These are phyloP conservation scores for Solanum appendiculatum DNA, from an alignment of 257 asterid genomes.

Conservation along the genomic window DNA sequence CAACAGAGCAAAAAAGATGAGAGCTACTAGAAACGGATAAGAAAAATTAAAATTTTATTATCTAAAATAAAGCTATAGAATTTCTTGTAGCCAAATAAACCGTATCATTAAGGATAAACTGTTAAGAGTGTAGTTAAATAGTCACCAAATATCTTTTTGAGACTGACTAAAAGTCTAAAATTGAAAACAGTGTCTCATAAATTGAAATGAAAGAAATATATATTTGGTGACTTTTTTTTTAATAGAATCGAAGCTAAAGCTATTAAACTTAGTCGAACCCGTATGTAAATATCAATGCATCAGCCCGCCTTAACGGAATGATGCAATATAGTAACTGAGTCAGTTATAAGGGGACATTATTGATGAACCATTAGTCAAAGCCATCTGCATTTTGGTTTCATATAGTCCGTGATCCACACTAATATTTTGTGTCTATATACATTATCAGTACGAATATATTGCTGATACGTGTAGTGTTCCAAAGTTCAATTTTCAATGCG, in stretches of 20 bases:
- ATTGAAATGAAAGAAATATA: accelerated
- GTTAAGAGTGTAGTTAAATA: not conserved
- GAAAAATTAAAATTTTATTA: not conserved
- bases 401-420: not conserved
- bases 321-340: not conserved
- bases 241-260: accelerated
- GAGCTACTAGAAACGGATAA: not conserved
- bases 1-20: too few species aligned
- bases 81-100: not conserved
- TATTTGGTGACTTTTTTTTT: not conserved
- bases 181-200: not conserved
- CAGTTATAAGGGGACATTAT: not conserved
- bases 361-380: not conserved
- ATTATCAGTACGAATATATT: not conserved
- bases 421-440: not conserved
- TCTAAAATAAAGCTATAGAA: not conserved
- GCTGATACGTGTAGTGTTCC: not conserved
- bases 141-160: not conserved
- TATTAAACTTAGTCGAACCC: not conserved
- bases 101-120: not conserved
- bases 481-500: not conserved
- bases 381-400: not conserved
- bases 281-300: not conserved
- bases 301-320: not conserved
- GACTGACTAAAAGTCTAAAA: not conserved